These are phyloP conservation scores for Phytopythium sindhum DNA, from an alignment of 352 stramenopile species.

Conservation along the genomic window DNA sequence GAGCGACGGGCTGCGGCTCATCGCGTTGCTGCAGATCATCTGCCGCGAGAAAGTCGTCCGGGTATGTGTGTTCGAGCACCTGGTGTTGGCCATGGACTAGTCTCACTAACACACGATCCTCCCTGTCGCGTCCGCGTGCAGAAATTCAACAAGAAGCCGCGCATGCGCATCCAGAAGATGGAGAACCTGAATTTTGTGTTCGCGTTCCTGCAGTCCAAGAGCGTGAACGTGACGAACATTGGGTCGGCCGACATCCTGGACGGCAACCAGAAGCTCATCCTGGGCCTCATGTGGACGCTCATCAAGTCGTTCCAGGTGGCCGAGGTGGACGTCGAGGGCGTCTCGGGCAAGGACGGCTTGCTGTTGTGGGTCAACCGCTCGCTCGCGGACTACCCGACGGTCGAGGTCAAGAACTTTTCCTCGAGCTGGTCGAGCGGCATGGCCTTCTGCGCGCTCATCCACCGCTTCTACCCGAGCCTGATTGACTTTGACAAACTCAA, in stretches of 20 bases:
- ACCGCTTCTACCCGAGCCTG: constrained; percentile 85
- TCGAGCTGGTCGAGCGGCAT: constrained; percentile 85
- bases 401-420: constrained; percentile 89
- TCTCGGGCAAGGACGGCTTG: constrained; percentile 89
- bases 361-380: constrained; percentile 89
- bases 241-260: constrained; percentile 91
- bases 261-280: constrained; percentile 89
- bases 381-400: constrained; percentile 75
- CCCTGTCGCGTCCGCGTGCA: constrained; percentile 12
- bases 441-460: constrained; percentile 89
- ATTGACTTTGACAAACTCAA: constrained; percentile 79
- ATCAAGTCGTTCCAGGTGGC: constrained; percentile 90
- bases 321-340: constrained; percentile 84
- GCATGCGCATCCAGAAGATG: constrained; percentile 93
- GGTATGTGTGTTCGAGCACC: constrained; percentile 43
- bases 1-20: constrained; percentile 82
- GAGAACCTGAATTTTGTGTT: constrained; percentile 92
- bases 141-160: constrained; percentile 92
- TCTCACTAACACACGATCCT: background rate
- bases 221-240: constrained; percentile 90
- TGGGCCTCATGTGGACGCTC: constrained; percentile 92
- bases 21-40: constrained; percentile 88
- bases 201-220: constrained; percentile 86
- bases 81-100: background rate
- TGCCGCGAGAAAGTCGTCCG: constrained; percentile 83